Conservation (phyloP, 2,329 filamentous ascomycete species). For the Dactylellina drechsleri region DNA sequence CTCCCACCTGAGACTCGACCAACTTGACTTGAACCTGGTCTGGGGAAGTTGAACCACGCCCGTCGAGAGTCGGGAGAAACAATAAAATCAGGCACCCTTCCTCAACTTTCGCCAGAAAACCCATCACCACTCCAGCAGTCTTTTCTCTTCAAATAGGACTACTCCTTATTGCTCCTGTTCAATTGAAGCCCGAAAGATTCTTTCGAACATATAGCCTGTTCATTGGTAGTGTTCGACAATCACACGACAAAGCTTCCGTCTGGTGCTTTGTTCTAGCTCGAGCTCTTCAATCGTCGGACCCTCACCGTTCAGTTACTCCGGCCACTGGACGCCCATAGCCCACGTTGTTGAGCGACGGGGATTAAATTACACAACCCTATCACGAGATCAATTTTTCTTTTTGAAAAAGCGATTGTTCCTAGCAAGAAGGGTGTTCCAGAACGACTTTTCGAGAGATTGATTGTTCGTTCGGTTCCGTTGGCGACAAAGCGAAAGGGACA, state of each 20-base stretch:
- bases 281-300: conserved; percentile 39
- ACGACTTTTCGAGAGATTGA: conserved; percentile 3
- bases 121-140: conserved; percentile 11
- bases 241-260: conserved; percentile 12
- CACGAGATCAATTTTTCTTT: conserved; percentile 29
- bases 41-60: neutral
- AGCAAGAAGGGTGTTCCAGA: conserved; percentile 9
- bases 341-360: conserved; percentile 43
- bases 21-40: neutral
- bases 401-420: conserved; percentile 1
- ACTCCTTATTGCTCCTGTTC: neutral
- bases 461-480: conserved; percentile 9
- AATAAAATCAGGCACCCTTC: conserved; percentile 21
- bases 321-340: conserved; percentile 42
- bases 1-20: conserved; percentile 20
- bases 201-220: conserved; percentile 2
- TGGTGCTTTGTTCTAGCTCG: neutral
- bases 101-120: conserved; percentile 2
- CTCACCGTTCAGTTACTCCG: conserved; percentile 43
- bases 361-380: conserved; percentile 49
- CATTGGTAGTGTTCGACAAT: neutral
- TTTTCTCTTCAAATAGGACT: neutral
- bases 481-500: conserved; percentile 5
- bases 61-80: neutral
- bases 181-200: conserved; percentile 22